Base-by-base conservation (phyloP, 2,329 filamentous ascomycete genomes). In the Xylaria sp. region DNA sequence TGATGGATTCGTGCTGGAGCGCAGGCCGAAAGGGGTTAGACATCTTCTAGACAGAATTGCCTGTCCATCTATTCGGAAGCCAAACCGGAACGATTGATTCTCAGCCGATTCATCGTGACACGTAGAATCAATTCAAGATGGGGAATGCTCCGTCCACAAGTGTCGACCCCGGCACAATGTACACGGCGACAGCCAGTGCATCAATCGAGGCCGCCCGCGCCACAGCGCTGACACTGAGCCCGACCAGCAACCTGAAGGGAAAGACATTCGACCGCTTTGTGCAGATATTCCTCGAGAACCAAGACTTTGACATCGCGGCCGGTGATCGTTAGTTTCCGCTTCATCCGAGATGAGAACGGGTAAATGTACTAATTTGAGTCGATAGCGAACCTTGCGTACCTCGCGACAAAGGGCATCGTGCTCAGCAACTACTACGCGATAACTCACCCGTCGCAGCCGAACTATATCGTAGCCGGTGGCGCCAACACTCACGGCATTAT, bases 211-310 rank as follows among this genome's bases (percentile, higher is more conserved):
- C 69, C 4, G 70, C 70, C 5, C 70, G 65, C 43, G 84, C 84
- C 7, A 84, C 83, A 3, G 83, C 83, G 2, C 75, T 77, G 63
- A 81, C 84, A 2, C 73, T 81, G 41, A 81, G 81, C 32, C 81
- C 83, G 13, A 82, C 80, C 50, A 83, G 79, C 67, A 77, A 81
- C 70, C 83, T 88, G 4, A 78, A 82, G 69, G 88, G 88, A n/a
- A 82, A 83, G 66, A 84, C 81, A 0, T 90, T 90, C 72, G 83
- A 89, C 74, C 84, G 87, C 25, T 87, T 89, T 68, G 83, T 87
- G 52, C 84, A 87, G 67, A 86, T 90, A 73, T 90, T 87, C 86
- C 78, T 90, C n/a, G 88, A 90, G 78, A 90, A 90, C 74, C 61
- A 88, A 60, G 82, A 82, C 77, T 89, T 82, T 70, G 78, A 82